These are phyloP conservation scores for Sutorius eximius DNA, from an alignment of 1,284 basidiomycete genomes.

Conservation along the genomic window DNA sequence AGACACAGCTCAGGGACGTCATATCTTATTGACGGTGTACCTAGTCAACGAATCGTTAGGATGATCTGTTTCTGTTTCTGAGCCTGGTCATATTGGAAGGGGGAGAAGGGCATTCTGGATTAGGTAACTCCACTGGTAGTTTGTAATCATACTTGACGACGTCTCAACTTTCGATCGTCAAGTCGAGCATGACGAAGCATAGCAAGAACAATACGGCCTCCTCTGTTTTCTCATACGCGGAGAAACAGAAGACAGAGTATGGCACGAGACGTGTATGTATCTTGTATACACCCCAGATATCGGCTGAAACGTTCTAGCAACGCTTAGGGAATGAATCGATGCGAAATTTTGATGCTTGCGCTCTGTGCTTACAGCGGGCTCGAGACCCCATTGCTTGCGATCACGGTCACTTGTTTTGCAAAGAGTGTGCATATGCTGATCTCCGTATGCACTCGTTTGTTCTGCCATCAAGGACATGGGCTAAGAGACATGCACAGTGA, in stretches of 20 bases:
- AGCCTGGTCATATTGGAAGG: too few relatives aligned
- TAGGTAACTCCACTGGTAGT: not conserved
- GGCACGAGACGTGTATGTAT: conserved; percentile 69
- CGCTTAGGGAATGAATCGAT: conserved; percentile 88
- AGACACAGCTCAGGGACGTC: conserved; percentile 25
- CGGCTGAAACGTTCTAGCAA: conserved; percentile 48
- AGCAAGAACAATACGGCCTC: conserved; percentile 88
- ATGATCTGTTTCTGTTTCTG: not conserved
- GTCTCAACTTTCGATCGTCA: not conserved
- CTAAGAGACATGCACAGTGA: conserved; percentile 46
- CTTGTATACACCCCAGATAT: not conserved
- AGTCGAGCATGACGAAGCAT: conserved; percentile 71
- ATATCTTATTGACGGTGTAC: conserved; percentile 6
- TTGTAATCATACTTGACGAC: too few relatives aligned
- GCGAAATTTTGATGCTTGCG: conserved; percentile 84
- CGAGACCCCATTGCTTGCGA: conserved; percentile 79
- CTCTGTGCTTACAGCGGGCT: conserved; percentile 79
- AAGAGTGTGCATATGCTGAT: conserved; percentile 81
- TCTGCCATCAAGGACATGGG: not conserved
- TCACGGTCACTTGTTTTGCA: conserved; percentile 88
- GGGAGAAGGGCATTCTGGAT: not conserved
- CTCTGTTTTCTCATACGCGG: conserved; percentile 83
- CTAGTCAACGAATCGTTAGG: not conserved
- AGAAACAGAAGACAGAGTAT: conserved; percentile 81
- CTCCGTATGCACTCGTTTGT: conserved; percentile 50